A percentile compares a stretch with the other conserved stretches of the same genome.
Evolutionary conservation across 2,329 filamentous ascomycete species (phyloP).

Genomic region (Hypoxylon sp.): DNA sequence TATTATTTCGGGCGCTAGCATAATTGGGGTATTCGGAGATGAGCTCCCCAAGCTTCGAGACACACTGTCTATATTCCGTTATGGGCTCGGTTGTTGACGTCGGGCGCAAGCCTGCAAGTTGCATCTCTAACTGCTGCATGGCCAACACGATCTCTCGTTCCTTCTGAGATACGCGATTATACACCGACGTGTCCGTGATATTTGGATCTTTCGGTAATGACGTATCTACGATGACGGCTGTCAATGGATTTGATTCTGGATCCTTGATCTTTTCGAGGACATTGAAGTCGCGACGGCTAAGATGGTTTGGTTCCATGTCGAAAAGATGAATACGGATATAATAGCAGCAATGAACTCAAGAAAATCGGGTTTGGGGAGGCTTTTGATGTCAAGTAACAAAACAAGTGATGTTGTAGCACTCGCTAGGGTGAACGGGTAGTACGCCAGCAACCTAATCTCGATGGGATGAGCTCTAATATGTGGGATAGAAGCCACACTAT

Average conservation of each 20-base stretch:
- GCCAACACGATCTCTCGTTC: slow-evolving; percentile 63
- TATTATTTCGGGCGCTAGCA: slow-evolving; percentile 77
- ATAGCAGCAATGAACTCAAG: no score
- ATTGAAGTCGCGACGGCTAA: slow-evolving; percentile 67
- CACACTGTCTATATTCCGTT: slow-evolving; percentile 56
- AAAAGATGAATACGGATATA: not conserved
- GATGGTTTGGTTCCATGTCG: slow-evolving; percentile 57
- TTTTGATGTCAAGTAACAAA: no score
- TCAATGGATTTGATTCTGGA: slow-evolving; percentile 67
- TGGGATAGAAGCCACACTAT: slow-evolving; percentile 1
- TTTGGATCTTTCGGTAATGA: slow-evolving; percentile 66
- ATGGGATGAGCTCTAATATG: slow-evolving; percentile 4
- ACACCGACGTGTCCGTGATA: slow-evolving; percentile 59
- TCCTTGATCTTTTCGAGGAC: slow-evolving; percentile 74
- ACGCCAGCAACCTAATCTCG: no score
- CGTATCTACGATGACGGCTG: slow-evolving; percentile 62
- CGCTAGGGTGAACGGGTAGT: not conserved
- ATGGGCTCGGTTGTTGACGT: slow-evolving; percentile 51
- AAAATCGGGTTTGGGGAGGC: not conserved
- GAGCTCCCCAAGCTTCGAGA: slow-evolving; percentile 62
- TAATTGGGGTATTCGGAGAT: slow-evolving; percentile 69
- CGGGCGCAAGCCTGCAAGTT: slow-evolving; percentile 55
- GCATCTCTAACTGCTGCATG: slow-evolving; percentile 64
- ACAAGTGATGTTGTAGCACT: no score
- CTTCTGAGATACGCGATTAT: slow-evolving; percentile 58